A percentile compares a stretch with the other conserved stretches of the same genome.
phyloP scores from a whole-genome alignment of 1,284 basidiomycete genomes.

The Chondrostereum purpureum region DNA sequence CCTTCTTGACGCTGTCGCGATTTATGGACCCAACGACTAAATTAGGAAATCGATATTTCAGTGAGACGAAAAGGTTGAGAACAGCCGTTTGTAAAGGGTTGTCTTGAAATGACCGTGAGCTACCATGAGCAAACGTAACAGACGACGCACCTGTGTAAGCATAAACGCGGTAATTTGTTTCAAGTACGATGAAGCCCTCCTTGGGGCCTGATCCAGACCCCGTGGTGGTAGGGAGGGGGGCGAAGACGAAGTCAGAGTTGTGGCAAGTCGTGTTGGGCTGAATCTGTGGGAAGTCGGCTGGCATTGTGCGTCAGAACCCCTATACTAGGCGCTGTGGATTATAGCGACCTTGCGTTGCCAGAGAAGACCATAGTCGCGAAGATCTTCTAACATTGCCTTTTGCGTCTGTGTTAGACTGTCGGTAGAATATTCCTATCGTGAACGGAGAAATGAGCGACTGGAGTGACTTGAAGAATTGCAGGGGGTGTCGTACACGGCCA shows the following conservation, averaged over 20 bases:
- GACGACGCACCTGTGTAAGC: slow-evolving; percentile 83
- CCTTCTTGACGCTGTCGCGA: slow-evolving; percentile 90
- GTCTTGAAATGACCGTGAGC: slow-evolving; percentile 36
- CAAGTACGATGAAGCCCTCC: slow-evolving; percentile 92
- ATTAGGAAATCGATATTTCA: slow-evolving; percentile 94
- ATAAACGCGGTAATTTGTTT: slow-evolving; percentile 98
- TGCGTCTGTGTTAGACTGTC: slow-evolving; percentile 78
- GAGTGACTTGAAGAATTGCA: slow-evolving; percentile 3
- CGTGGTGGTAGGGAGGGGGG: slow-evolving; percentile 63
- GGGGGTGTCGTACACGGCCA: slow-evolving; percentile 54
- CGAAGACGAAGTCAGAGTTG: slow-evolving; percentile 83
- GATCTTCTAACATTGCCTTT: slow-evolving; percentile 83
- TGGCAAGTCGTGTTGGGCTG: slow-evolving; percentile 94
- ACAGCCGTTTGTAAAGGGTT: slow-evolving; percentile 97
- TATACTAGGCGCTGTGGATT: slow-evolving; percentile 2
- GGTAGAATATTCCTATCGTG: slow-evolving; percentile 78
- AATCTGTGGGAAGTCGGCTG: slow-evolving; percentile 75
- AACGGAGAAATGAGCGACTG: slow-evolving; percentile 9
- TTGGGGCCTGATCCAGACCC: slow-evolving; percentile 50
- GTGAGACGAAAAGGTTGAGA: slow-evolving; percentile 86
- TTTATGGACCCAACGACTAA: slow-evolving; percentile 94
- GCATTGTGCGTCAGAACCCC: slow-evolving; percentile 16
- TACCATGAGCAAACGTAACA: slow-evolving; percentile 1
- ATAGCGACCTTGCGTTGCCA: slow-evolving; percentile 65
- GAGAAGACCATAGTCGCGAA: slow-evolving; percentile 92